phyloP scores from a whole-genome alignment of 2,329 filamentous ascomycete genomes.

The Sporothrix globosa region DNA sequence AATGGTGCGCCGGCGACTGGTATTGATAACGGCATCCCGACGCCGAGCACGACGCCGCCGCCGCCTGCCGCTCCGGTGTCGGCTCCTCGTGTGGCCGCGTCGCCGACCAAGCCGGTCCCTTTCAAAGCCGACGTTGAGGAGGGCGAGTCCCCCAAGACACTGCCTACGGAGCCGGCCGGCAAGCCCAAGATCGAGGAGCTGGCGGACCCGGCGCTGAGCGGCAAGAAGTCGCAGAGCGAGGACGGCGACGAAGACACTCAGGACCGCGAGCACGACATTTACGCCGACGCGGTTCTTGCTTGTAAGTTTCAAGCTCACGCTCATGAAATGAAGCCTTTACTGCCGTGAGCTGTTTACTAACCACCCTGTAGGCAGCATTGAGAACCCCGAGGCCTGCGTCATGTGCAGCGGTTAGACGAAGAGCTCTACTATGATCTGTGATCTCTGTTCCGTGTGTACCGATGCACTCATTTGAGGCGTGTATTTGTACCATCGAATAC shows the following conservation, averaged over 20 bases:
- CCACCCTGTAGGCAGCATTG: conserved; percentile 74
- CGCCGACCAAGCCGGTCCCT: conserved; percentile 63
- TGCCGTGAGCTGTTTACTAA: not conserved
- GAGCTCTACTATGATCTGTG: not conserved
- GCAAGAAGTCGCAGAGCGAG: conserved; percentile 67
- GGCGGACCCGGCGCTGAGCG: conserved; percentile 55
- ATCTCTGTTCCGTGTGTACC: too few relatives aligned
- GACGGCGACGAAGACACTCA: conserved; percentile 72
- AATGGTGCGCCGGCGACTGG: conserved; percentile 42
- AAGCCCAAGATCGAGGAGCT: conserved; percentile 68
- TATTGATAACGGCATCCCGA: conserved; percentile 67
- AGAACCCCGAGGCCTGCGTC: conserved; percentile 90
- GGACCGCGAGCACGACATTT: conserved; percentile 87
- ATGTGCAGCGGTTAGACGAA: conserved; percentile 88
- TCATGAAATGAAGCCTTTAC: not conserved
- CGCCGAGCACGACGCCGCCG: conserved; percentile 68
- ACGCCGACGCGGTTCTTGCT: conserved; percentile 85
- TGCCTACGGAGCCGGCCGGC: conserved; percentile 70
- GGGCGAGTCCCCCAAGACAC: conserved; percentile 75
- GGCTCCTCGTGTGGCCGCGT: conserved; percentile 52
- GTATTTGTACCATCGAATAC: not conserved
- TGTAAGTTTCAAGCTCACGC: conserved; percentile 62
- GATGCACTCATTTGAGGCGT: not conserved
- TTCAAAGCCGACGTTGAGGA: conserved; percentile 80
- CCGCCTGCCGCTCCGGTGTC: conserved; percentile 45